These are phyloP conservation scores for Ceratocystis cubensis DNA, from an alignment of 2,329 filamentous ascomycete genomes.

Conservation along the genomic window DNA sequence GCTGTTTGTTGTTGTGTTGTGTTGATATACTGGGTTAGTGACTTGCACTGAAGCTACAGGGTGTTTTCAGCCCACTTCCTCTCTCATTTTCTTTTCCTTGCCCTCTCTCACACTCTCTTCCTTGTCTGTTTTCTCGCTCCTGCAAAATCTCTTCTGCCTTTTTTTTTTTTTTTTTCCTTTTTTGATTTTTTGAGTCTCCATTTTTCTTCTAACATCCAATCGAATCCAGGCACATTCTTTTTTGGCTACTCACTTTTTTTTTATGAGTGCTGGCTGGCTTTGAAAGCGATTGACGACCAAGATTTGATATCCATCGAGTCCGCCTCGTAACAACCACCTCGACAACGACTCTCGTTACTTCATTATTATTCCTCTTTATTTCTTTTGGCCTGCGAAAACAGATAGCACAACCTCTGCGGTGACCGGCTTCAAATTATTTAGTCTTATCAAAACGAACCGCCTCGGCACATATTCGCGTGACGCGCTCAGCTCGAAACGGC, in stretches of 20 bases:
- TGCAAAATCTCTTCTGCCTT: not conserved
- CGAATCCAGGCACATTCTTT: not conserved
- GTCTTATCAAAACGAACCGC: not conserved
- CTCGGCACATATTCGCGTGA: not conserved
- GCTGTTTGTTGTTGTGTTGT: not conserved
- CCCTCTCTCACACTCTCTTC: not conserved
- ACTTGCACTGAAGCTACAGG: no score
- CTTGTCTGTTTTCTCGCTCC: not conserved
- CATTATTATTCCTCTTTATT: not conserved
- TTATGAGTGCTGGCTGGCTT: not conserved
- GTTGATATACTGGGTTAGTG: not conserved
- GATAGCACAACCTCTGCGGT: not conserved
- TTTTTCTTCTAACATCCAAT: slow-evolving; percentile 4
- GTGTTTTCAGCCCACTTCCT: not conserved
- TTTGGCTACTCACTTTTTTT: not conserved
- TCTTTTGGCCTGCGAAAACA: not conserved
- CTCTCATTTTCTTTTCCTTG: not conserved
- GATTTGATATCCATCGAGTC: slow-evolving; percentile 6
- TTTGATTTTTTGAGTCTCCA: not conserved
- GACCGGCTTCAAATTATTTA: slow-evolving; percentile 1
- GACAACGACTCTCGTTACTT: not conserved
- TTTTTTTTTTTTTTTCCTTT: not conserved
- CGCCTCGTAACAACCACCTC: not conserved
- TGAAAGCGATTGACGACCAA: not conserved
- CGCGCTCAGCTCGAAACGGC: not conserved